phyloP scores from a whole-genome alignment of 2,329 filamentous ascomycete genomes.

The Zalaria sp. region DNA sequence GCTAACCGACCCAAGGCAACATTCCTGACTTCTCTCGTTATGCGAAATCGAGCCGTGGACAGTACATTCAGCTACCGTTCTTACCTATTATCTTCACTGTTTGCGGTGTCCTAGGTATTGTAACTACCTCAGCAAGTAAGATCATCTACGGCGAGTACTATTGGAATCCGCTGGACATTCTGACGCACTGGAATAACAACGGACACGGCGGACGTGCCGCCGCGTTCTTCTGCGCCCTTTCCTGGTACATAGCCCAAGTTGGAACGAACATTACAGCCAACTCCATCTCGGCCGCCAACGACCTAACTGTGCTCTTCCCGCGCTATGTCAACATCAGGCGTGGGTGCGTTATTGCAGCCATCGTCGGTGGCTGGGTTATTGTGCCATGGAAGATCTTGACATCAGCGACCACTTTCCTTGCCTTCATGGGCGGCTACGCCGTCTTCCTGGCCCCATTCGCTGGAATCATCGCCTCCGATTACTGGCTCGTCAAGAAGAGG shows the following conservation, averaged over 20 bases:
- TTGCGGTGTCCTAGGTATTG: conserved; percentile 40
- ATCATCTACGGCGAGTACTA: conserved; percentile 37
- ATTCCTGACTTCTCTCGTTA: conserved; percentile 24
- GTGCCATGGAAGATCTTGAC: conserved; percentile 53
- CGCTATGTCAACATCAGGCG: conserved; percentile 27
- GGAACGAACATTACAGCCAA: conserved; percentile 41
- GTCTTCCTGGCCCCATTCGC: conserved; percentile 52
- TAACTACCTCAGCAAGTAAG: conserved; percentile 41
- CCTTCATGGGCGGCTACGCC: conserved; percentile 47
- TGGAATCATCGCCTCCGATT: conserved; percentile 45
- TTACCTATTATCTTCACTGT: conserved; percentile 37
- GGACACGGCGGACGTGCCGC: conserved; percentile 17
- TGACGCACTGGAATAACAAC: conserved; percentile 18
- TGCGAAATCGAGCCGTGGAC: conserved; percentile 8
- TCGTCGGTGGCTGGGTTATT: conserved; percentile 37
- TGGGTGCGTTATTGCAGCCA: conserved; percentile 26
- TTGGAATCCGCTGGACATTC: conserved; percentile 19
- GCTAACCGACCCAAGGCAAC: conserved; percentile 10
- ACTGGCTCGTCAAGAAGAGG: conserved; percentile 39
- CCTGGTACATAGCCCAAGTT: conserved; percentile 37
- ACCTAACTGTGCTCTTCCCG: conserved; percentile 30
- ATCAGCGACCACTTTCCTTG: conserved; percentile 36
- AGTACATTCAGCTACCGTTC: conserved; percentile 23
- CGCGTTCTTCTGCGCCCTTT: conserved; percentile 17
- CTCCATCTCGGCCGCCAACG: conserved; percentile 39